phyloP scores from a whole-genome alignment of 306 rosid species.

The Citrullus amarus region DNA sequence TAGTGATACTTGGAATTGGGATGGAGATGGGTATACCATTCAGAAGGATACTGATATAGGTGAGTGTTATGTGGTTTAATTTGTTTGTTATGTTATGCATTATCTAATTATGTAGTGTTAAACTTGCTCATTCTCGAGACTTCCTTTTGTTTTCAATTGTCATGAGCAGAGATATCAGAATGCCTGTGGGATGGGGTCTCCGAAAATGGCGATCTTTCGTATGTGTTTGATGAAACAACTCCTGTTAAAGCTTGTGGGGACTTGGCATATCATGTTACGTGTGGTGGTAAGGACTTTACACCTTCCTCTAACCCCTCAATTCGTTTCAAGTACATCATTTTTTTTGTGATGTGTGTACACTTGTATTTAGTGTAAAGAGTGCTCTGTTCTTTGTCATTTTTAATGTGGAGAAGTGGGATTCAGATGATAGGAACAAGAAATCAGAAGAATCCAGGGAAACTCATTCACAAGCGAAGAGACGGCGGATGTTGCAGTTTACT shows the following conservation, averaged over 20 bases:
- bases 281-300: conserved; percentile 24
- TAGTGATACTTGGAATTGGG: conserved; percentile 61
- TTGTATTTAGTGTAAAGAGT: background rate
- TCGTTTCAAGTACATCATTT: background rate
- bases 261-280: conserved; percentile 36
- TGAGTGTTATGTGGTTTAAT: conserved; percentile 15
- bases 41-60: conserved; percentile 35
- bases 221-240: conserved; percentile 69
- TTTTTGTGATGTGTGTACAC: background rate
- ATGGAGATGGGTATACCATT: conserved; percentile 22
- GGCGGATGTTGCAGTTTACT: conserved; percentile 71
- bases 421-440: conserved; percentile 39
- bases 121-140: conserved; percentile 7
- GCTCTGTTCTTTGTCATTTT: conserved; percentile 4
- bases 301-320: background rate
- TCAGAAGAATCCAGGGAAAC: conserved; percentile 36
- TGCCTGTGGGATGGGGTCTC: conserved; percentile 51
- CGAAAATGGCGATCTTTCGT: conserved; percentile 49
- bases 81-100: background rate
- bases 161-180: conserved; percentile 34
- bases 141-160: conserved; percentile 12
- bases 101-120: background rate
- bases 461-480: conserved; percentile 63
- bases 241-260: conserved; percentile 84
- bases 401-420: conserved; percentile 21